A percentile compares a stretch with the other conserved stretches of the same genome.
Evolutionary conservation across 495 filamentous ascomycete species (phyloP).

Genomic region (Margaritispora aquatica): DNA sequence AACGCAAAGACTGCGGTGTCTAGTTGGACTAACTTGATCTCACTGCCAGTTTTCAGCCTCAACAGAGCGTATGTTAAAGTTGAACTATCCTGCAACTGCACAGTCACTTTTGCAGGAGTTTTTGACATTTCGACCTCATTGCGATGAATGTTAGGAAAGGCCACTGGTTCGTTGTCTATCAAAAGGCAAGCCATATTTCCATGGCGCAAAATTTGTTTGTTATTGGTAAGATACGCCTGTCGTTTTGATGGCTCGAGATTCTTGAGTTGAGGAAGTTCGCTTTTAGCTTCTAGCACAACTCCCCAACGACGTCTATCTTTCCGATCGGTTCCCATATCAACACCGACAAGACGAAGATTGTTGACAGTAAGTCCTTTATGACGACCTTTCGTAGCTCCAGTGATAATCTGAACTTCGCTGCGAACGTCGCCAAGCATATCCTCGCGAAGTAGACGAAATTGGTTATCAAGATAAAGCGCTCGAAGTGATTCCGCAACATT

Average conservation of each 20-base stretch:
- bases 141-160: constrained; percentile 57
- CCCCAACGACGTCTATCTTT: constrained; percentile 29
- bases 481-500: neutral
- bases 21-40: constrained; percentile 48
- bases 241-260: constrained; percentile 25
- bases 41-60: constrained; percentile 32
- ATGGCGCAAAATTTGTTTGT: constrained; percentile 49
- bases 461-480: constrained; percentile 59
- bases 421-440: constrained; percentile 66
- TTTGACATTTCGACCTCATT: constrained; percentile 44
- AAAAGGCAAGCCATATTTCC: constrained; percentile 56
- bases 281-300: constrained; percentile 29
- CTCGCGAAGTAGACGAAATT: constrained; percentile 71
- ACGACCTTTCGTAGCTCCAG: constrained; percentile 33
- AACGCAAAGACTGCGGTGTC: constrained; percentile 66
- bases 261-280: constrained; percentile 40
- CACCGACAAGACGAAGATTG: constrained; percentile 25
- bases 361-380: constrained; percentile 26
- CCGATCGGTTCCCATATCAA: constrained; percentile 23
- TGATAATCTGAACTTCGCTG: constrained; percentile 44
- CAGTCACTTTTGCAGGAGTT: constrained; percentile 40
- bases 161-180: constrained; percentile 42
- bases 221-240: constrained; percentile 41
- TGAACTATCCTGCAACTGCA: constrained; percentile 43
- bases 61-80: constrained; percentile 31